Evolutionary conservation across 2,329 filamentous ascomycete genomes (phyloP), one percentile per base, ranked within the genome.

Genomic region (Fusarium compactum): DNA sequence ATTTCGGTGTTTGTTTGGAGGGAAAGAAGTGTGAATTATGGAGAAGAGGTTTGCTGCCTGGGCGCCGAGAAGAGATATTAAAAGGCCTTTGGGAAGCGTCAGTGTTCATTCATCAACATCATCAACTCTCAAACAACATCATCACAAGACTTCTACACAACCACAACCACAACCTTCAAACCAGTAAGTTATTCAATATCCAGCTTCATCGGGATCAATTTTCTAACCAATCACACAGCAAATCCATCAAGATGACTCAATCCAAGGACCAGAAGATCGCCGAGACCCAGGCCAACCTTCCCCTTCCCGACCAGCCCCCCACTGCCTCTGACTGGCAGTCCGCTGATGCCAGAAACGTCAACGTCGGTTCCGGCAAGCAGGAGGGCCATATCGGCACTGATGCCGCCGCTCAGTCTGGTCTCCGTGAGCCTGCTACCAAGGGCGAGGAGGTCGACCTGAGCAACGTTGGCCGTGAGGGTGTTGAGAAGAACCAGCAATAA

Each of bases 311-410:
- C 4, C 85, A 95, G 71, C 93, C 93, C 24, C 92, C 92, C 2
- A 83, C 81, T n/a, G 82, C 89, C n/a, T 92, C 91, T 8, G 92
- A 96, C 84, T 94, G 90, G 86, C 90, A 95, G 78, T 93, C 91
- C 0, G 84, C 87, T 53, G 92, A 95, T 75, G 85, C 85, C 32
- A 82, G 87, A 67, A 92, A 83, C 59, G 89, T 92, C 77, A 91
- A 93, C 76, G 89, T 92, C 50, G 91, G 91, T 69, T 88, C 89
- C 38, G 91, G 91, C 22, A 80, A 85, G 64, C 51, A 64, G n/a
- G 78, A 86, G 71, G 86, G 82, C 55, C 84, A 86, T 66, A 80
- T 89, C 47, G 87, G 88, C 6, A 84, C 83, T 1, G 84, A 82
- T 41, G 79, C 79, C 22, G 83, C 80, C 4, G 81, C 86, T 15